Evolutionary conservation across 1,139 yeast genomes (phyloP).

Genomic region (Candida albicans): DNA sequence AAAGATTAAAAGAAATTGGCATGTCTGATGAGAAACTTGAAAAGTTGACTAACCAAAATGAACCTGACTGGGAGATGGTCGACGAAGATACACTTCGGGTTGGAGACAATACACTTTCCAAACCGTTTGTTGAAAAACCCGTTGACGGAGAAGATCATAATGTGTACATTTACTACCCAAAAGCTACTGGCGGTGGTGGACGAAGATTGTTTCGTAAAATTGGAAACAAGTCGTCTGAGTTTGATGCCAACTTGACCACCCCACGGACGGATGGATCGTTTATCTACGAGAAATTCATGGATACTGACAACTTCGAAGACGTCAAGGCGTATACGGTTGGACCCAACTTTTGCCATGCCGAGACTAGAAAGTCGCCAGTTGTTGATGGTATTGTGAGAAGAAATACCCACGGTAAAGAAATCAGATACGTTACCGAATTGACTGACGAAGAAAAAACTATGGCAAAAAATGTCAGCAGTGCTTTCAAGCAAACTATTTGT

Average conservation of each 20-base stretch:
- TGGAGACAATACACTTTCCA: slow-evolving; percentile 66
- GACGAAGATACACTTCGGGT: slow-evolving; percentile 83
- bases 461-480: slow-evolving; percentile 73
- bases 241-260: slow-evolving; percentile 70
- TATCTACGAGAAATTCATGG: slow-evolving; percentile 94
- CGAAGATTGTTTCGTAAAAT: slow-evolving; percentile 90
- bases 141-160: slow-evolving; percentile 99
- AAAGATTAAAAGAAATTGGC: slow-evolving; percentile 39
- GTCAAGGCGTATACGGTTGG: slow-evolving; percentile 99
- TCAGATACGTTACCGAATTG: slow-evolving; percentile 82
- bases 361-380: slow-evolving; percentile 96
- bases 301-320: slow-evolving; percentile 96
- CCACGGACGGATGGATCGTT: slow-evolving; percentile 92
- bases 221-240: slow-evolving; percentile 96
- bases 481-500: slow-evolving; percentile 93
- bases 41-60: slow-evolving; percentile 61
- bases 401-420: slow-evolving; percentile 96
- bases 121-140: slow-evolving; percentile 98
- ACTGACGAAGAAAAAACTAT: slow-evolving; percentile 71
- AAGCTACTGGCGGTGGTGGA: slow-evolving; percentile 95
- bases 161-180: slow-evolving; percentile 87
- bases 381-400: slow-evolving; percentile 98
- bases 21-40: slow-evolving; percentile 48
- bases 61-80: slow-evolving; percentile 87
- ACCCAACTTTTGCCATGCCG: slow-evolving; percentile 88